Evolutionary conservation across 768 basidiomycete species (phyloP).

Genomic region (Phylloporus sp.): DNA sequence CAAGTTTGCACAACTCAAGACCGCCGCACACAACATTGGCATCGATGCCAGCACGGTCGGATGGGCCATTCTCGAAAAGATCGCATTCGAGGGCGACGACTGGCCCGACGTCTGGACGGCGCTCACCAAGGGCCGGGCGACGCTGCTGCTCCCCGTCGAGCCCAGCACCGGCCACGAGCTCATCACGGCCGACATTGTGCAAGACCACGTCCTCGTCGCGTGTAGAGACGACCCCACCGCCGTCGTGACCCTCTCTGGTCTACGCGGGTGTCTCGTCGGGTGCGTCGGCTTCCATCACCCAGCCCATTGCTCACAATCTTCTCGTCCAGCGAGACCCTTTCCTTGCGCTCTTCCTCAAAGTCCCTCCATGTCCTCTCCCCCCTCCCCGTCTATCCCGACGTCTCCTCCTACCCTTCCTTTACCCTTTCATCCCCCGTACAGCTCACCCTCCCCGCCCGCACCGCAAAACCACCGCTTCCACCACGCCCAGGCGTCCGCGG

Average conservation of each 20-base stretch:
- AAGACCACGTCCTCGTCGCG: slow-evolving; percentile 69
- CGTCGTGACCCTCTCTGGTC: slow-evolving; percentile 76
- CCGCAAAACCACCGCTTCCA: slow-evolving; percentile 48
- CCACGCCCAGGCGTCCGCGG: slow-evolving; percentile 29
- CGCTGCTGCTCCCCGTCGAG: slow-evolving; percentile 73
- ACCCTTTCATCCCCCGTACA: no score
- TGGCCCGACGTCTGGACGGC: slow-evolving; percentile 69
- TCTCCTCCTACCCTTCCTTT: slow-evolving; percentile 33
- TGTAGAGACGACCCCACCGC: slow-evolving; percentile 42
- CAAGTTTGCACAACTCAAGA: slow-evolving; percentile 60
- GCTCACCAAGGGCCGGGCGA: slow-evolving; percentile 64
- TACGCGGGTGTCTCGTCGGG: slow-evolving; percentile 67
- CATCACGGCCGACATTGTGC: slow-evolving; percentile 70
- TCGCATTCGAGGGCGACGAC: slow-evolving; percentile 51
- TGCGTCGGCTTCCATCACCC: slow-evolving; percentile 37
- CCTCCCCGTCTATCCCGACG: slow-evolving; percentile 40
- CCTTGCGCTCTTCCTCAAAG: slow-evolving; percentile 39
- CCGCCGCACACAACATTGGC: slow-evolving; percentile 63
- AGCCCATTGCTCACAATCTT: slow-evolving; percentile 29
- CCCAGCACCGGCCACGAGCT: slow-evolving; percentile 45
- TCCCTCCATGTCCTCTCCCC: slow-evolving; percentile 48
- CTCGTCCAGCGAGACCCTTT: slow-evolving; percentile 33
- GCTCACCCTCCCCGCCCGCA: slow-evolving; percentile 31
- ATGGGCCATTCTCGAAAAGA: slow-evolving; percentile 72
- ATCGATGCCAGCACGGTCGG: slow-evolving; percentile 61